phyloP scores from a whole-genome alignment of 371 early-diverging fungal genomes.

The Syncephalis plumigaleata region DNA sequence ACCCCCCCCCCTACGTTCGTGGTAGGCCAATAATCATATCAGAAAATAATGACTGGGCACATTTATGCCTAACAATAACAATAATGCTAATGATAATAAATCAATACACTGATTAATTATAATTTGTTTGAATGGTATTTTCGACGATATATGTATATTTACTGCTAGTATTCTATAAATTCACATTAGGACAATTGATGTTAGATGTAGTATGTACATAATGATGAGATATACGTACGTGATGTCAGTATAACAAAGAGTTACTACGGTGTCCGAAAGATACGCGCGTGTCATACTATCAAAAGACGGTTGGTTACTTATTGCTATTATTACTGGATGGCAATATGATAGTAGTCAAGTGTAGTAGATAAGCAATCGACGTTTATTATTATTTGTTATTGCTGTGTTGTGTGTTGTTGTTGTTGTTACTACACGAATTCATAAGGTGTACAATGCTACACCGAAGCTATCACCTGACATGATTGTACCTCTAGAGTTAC shows the following conservation, averaged over 20 bases:
- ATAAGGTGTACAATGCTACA: slow-evolving; percentile 17
- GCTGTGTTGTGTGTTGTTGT: slow-evolving; percentile 65
- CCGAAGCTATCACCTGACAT: background rate
- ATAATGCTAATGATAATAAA: no score
- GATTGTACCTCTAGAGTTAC: no score
- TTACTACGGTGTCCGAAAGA: slow-evolving; percentile 68
- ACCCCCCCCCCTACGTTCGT: no score
- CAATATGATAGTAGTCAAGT: slow-evolving; percentile 66
- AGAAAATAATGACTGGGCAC: no score
- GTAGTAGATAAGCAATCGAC: slow-evolving; percentile 81
- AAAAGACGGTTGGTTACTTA: slow-evolving; percentile 82
- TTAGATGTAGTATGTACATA: no score
- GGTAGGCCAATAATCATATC: no score
- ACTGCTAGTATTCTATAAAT: no score
- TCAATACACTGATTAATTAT: no score
- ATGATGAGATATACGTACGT: slow-evolving; percentile 19
- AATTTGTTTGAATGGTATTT: no score
- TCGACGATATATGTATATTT: no score
- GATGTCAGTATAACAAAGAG: slow-evolving; percentile 66
- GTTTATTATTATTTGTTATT: slow-evolving; percentile 78
- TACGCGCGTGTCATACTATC: slow-evolving; percentile 66
- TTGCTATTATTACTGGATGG: slow-evolving; percentile 73
- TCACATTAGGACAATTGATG: no score
- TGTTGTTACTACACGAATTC: slow-evolving; percentile 40
- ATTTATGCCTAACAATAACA: no score